Conservation (phyloP, 768 basidiomycete species). For the Kwoniella heveanensis region DNA sequence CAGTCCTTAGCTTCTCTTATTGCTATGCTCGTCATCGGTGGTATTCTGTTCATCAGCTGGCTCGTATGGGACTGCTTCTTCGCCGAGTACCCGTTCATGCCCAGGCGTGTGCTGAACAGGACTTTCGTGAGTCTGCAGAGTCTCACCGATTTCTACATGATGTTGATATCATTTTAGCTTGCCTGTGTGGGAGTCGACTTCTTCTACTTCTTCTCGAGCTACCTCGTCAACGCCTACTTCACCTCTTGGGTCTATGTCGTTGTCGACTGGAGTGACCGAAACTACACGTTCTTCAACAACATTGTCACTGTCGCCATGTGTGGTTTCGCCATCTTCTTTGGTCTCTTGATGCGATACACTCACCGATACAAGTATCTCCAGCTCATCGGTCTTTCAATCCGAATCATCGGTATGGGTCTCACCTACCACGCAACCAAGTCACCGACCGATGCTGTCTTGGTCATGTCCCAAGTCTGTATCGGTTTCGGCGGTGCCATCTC, state of each 20-base stretch:
- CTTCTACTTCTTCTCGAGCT: slow-evolving; percentile 41
- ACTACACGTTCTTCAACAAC: slow-evolving; percentile 29
- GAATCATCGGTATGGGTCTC: slow-evolving; percentile 47
- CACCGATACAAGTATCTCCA: slow-evolving; percentile 54
- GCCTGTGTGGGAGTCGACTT: slow-evolving; percentile 19
- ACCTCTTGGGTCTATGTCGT: slow-evolving; percentile 49
- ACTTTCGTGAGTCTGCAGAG: slow-evolving; percentile 37
- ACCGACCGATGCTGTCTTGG: slow-evolving; percentile 40
- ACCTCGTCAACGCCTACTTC: slow-evolving; percentile 31
- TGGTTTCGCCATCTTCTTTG: slow-evolving; percentile 47
- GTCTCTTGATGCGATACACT: slow-evolving; percentile 43
- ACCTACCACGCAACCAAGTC: slow-evolving; percentile 32
- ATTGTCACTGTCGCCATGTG: slow-evolving; percentile 38
- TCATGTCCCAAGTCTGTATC: slow-evolving; percentile 49
- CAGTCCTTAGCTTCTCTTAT: slow-evolving; percentile 13
- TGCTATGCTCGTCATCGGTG: slow-evolving; percentile 57
- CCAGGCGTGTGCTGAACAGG: slow-evolving; percentile 55
- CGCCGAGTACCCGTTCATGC: slow-evolving; percentile 55
- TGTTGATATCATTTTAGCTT: background rate
- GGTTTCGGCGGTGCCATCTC: slow-evolving; percentile 50
- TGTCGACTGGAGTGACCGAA: slow-evolving; percentile 41
- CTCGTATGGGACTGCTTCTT: slow-evolving; percentile 52
- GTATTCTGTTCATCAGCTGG: slow-evolving; percentile 56
- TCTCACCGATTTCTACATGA: background rate
- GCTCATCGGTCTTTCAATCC: slow-evolving; percentile 44